Conservation (phyloP, 83 land plant species). For the Larix sibirica region DNA sequence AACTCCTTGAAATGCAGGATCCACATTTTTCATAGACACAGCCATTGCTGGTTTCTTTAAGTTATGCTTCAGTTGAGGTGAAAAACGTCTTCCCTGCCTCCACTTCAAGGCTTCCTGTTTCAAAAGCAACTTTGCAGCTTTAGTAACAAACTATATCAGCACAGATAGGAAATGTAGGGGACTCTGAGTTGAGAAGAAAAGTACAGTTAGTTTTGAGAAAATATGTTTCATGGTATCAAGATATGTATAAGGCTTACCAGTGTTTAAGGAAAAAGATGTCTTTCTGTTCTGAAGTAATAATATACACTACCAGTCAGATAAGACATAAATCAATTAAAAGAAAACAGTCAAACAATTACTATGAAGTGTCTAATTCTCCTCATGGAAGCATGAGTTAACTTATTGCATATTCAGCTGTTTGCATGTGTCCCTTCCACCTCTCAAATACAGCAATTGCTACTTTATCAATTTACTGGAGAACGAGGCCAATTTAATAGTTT, state of each 20-base stretch:
- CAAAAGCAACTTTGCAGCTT: conserved; percentile 5
- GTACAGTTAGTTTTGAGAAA: background rate
- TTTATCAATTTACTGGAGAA: no score
- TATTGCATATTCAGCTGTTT: background rate
- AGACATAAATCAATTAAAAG: no score
- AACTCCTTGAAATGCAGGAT: conserved; percentile 78
- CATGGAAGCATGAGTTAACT: background rate
- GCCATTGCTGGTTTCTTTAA: conserved; percentile 39
- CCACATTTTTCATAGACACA: conserved; percentile 52
- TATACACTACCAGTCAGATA: background rate
- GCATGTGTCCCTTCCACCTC: no score
- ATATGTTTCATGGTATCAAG: background rate
- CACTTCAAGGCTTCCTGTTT: background rate
- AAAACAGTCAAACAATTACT: background rate
- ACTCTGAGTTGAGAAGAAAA: background rate
- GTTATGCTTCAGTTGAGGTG: background rate
- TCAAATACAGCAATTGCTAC: no score
- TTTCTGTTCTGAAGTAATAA: background rate
- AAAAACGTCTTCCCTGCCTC: background rate
- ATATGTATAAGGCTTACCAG: background rate
- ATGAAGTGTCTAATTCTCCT: background rate
- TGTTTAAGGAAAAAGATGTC: background rate
- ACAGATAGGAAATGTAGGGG: background rate
- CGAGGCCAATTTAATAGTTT: no score
- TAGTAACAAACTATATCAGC: background rate